Evolutionary conservation across 116 monocot species (phyloP), one percentile per base, ranked within the genome.

Genomic region (Cymodocea nodosa): DNA sequence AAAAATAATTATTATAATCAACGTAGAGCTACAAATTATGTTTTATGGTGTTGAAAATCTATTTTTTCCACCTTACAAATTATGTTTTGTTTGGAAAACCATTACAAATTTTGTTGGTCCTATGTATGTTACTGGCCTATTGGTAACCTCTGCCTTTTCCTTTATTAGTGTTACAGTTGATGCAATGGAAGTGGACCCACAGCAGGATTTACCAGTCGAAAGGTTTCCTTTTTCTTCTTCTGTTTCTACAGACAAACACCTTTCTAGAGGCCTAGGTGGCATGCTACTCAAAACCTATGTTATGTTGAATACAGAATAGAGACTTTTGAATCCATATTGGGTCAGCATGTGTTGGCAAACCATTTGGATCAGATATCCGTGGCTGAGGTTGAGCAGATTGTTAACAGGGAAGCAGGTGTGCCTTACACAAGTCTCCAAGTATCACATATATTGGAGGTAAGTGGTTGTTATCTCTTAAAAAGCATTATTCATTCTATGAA

Each of bases 121-220:
- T 20, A 54, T 53, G 25, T 50, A 35, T 35, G 35, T 30, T 14
- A 35, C 53, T 55, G 30, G 16, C 6, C 4, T 23, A 50, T 10
- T 65, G 15, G 17, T 55, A 30, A 30, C 30, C 35, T 54, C 15
- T 50, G 52, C 30, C 36, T 19, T 35, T 50, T n/a, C 37, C 22
- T 3, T n/a, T 19, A 49, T 19, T 48, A 83, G 80, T 57, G 75
- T 54, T 12, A 64, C 55, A 23, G 23, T 50, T 0, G 83, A 87
- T 53, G 61, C 87, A 49, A 88, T 97, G 91, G 97, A 97, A 51
- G 78, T 88, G 48, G 91, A 97, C 73, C 67, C 59, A 53, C 80
- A 69, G 35, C 34, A 62, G 58, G 77, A 81, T 36, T 23, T 58
- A 23, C 12, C 94, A 67, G 14, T 68, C 62, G 88, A 88, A 52